Evolutionary conservation across 257 asterid genomes (phyloP), one percentile per base, ranked within the genome.

Genomic region (Fraxinus pennsylvanica): DNA sequence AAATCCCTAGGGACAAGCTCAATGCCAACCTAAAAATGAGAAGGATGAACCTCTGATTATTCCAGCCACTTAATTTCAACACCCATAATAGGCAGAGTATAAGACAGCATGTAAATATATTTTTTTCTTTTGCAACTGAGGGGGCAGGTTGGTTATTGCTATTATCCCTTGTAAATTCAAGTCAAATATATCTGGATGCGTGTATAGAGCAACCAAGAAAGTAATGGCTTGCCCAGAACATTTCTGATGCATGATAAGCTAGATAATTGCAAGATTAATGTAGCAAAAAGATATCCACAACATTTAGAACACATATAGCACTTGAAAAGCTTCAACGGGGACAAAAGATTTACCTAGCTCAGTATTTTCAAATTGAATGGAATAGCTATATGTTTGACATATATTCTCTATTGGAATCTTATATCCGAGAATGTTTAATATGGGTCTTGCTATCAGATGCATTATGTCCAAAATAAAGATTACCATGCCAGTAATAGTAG

Each of bases 1-100:
- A 89, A 93, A 74, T 93, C 98, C 84, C 98, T 88, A 38, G 98
- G 91, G 68, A 93, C 98, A 81, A 93, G 87, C 92, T 93, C 98
- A 72, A 93, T 88, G 72, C 98, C 98, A 82, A 93, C 97, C 98
- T 93, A 79, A 67, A 80, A 52, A 80, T 76, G 79, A 78, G 70
- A 82, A 76, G 59, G 76, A 54, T 12, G 25, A 39, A 36, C 13
- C 32, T 25, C 70, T 57, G n/a, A 9, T 68, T 52, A 78, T 17
- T n/a, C 68, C 4, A 19, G 33, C 17, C 15, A 12, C 52, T 61
- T 43, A 10, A 43, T 10, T 43, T 43, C 52, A 43, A 43, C 52
- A 43, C 52, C 15, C 52, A 43, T 43, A 43, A 10, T 43, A 12
- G 12, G 66, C 10, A n/a, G 12, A 52, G 63, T 52, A 57, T n/a